Conservation (phyloP, 1,284 basidiomycete genomes). For the Fomes fomentarius region DNA sequence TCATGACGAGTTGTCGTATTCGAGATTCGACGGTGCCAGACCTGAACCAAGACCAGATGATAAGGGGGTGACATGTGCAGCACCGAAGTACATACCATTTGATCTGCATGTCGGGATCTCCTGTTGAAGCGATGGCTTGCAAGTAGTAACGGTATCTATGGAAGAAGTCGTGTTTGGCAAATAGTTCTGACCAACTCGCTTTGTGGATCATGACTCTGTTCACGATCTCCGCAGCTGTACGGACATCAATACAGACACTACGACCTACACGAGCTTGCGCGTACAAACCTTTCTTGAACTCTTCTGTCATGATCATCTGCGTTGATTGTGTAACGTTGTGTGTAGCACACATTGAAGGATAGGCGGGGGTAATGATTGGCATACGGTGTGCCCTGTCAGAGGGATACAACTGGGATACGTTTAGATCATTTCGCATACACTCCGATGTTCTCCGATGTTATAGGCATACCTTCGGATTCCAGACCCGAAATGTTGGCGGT, state of each 20-base stretch:
- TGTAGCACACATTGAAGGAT: constrained; percentile 99
- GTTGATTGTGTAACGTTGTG: constrained; percentile 98
- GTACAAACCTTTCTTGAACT: constrained; percentile 85
- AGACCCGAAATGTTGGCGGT: constrained; percentile 90
- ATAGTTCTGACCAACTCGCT: constrained; percentile 91
- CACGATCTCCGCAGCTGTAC: constrained; percentile 85
- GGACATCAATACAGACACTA: background rate
- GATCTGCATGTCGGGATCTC: constrained; percentile 83
- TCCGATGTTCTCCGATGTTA: background rate
- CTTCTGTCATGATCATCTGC: constrained; percentile 95
- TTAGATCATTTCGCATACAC: background rate
- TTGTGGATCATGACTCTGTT: constrained; percentile 88
- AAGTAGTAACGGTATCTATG: constrained; percentile 97
- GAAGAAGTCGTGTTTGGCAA: constrained; percentile 96
- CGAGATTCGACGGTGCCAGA: constrained; percentile 87
- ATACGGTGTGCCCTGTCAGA: constrained; percentile 93
- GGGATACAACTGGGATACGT: constrained; percentile 75
- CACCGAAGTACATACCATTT: constrained; percentile 77
- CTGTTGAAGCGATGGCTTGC: constrained; percentile 95
- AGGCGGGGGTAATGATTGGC: constrained; percentile 99
- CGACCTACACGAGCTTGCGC: background rate
- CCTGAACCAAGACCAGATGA: constrained; percentile 25
- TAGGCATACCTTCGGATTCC: constrained; percentile 88
- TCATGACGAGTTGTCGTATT: constrained; percentile 95
- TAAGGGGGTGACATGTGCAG: background rate